Evolutionary conservation across 129 eudicot genomes (phyloP).

Genomic region (Gnaphalium uliginosum): DNA sequence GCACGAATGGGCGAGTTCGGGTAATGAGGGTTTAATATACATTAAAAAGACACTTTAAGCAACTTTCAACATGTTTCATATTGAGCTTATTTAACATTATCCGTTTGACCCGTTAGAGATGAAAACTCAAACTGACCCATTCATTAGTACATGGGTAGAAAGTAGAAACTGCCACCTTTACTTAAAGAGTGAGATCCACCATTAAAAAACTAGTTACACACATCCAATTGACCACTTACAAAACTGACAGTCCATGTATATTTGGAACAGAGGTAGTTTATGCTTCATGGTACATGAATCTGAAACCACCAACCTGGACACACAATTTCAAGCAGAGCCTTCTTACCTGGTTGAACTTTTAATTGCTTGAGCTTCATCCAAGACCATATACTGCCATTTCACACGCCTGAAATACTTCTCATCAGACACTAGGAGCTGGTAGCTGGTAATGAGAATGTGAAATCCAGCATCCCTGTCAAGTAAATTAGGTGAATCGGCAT

Average conservation of each 20-base stretch:
- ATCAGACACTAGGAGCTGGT: slow-evolving; percentile 89
- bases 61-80: background rate
- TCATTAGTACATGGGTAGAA: background rate
- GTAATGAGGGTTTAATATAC: background rate
- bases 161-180: background rate
- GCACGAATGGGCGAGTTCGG: background rate
- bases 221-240: background rate
- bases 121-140: background rate
- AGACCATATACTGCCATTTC: slow-evolving; percentile 97
- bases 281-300: background rate
- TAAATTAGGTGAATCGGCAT: slow-evolving; percentile 20
- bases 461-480: slow-evolving; percentile 88
- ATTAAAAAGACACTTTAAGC: background rate
- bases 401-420: slow-evolving; percentile 91
- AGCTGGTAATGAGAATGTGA: slow-evolving; percentile 96
- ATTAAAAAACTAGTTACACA: background rate
- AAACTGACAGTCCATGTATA: background rate
- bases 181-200: background rate
- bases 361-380: slow-evolving; percentile 99
- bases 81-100: background rate
- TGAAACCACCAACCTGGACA: background rate
- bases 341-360: slow-evolving; percentile 88
- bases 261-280: background rate
- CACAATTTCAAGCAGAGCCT: slow-evolving; percentile 5
- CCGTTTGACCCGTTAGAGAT: background rate